Base-by-base conservation (phyloP, 345 rosid species). In the Eucalyptus guilfoylei region DNA sequence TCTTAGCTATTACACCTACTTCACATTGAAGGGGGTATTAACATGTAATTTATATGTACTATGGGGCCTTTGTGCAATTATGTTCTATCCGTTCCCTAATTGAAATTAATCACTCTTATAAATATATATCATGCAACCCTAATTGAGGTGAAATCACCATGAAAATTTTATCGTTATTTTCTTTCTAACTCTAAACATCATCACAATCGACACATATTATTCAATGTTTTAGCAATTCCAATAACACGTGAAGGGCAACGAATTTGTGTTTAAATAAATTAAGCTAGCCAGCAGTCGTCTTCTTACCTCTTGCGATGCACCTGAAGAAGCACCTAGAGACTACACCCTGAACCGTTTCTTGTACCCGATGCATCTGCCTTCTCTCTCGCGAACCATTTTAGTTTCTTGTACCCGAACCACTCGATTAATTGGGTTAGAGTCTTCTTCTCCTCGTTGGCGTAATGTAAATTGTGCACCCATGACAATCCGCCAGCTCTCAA, bases 361-460 rank as follows among this genome's bases (percentile, higher is more conserved):
- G 62, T 55, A 55, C 92, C 94, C 64, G 92, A 90, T 30, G 76
- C 81, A 87, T 89, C 89, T 16, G 86, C 80, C 90, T 97, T 96
- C 94, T 97, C 97, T 40, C 99, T 98, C 21, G 96, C 93, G 60
- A 94, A 98, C 98, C 99, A 98, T 91, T 96, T 98, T 89, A 96
- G 93, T 94, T 98, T 98, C 93, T 95, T 98, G 90, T 98, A 96
- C 62, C 97, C 96, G 88, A 98, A 95, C 87, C 92, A 92, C 95
- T 98, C 99, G 1, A 97, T 95, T 92, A 95, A 89, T 83, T 94
- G 94, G 26, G 98, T 95, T 91, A 97, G 91, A 42, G 90, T 91
- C 87, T 89, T 93, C 94, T 93, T 97, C 94, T 95, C 95, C 10
- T 96, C 96, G 67, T 87, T 89, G 28, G 93, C 96, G 80, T 96